Evolutionary conservation across 2,329 filamentous ascomycete species (phyloP).

Genomic region (Leptographium galeiforme): DNA sequence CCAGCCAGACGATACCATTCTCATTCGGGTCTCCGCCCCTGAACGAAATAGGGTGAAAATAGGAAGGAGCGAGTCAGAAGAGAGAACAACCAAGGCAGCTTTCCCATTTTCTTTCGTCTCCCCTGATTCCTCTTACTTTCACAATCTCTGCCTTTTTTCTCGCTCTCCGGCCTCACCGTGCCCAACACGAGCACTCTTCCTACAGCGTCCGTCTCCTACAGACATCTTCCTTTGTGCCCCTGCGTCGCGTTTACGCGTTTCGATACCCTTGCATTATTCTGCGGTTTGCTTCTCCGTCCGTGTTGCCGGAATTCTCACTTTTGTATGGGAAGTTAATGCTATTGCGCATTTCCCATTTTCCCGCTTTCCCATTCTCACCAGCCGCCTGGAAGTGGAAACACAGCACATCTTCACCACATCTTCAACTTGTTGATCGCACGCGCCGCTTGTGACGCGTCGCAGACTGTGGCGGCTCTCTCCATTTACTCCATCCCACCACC

Average conservation of each 20-base stretch:
- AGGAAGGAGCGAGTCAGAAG: conserved; percentile 4
- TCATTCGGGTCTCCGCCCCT: background rate
- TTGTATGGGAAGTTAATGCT: background rate
- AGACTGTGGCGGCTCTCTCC: background rate
- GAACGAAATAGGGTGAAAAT: background rate
- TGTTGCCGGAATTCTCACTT: background rate
- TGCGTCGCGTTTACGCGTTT: background rate
- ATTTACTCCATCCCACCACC: background rate
- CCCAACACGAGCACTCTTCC: background rate
- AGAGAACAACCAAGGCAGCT: background rate
- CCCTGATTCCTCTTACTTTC: background rate
- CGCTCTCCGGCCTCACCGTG: background rate
- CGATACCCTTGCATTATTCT: background rate
- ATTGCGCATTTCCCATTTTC: background rate
- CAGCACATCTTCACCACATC: too few species aligned
- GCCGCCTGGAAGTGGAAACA: too few species aligned
- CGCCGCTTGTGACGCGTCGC: background rate
- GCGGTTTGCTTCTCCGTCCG: background rate
- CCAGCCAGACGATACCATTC: conserved; percentile 1
- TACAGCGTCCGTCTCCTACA: background rate
- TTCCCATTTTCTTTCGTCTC: background rate
- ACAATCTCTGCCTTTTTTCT: background rate
- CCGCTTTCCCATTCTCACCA: too few species aligned
- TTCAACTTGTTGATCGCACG: too few species aligned
- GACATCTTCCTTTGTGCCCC: background rate